A percentile compares a stretch with the other conserved stretches of the same genome.
Conservation (phyloP, 2,329 filamentous ascomycete species). For the Claviceps maximensis region DNA sequence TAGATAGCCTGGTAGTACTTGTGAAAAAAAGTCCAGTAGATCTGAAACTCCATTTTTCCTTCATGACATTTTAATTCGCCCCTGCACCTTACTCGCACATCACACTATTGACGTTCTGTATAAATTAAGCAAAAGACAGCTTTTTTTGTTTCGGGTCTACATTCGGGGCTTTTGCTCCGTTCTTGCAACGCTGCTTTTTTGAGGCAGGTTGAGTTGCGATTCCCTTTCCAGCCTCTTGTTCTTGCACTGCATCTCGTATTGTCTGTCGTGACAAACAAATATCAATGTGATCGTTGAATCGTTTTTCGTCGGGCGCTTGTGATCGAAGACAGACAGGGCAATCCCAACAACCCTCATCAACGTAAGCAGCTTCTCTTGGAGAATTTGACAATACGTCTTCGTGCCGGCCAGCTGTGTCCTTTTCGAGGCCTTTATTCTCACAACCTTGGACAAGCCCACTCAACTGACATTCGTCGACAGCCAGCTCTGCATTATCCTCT, state of each 20-base stretch:
- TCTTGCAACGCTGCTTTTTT: conserved; percentile 25
- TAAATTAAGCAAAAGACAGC: conserved; percentile 34
- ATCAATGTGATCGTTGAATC: conserved; percentile 88
- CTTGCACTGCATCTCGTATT: conserved; percentile 70
- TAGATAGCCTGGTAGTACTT: neutral
- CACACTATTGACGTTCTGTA: neutral
- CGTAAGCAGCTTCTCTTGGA: conserved; percentile 15
- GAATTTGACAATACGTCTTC: conserved; percentile 39
- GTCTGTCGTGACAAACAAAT: conserved; percentile 75
- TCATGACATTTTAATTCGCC: neutral
- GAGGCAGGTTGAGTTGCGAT: conserved; percentile 22
- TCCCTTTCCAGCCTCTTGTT: conserved; percentile 19
- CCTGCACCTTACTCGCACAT: too few species aligned
- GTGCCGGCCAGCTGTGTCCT: conserved; percentile 18
- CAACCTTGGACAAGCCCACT: neutral
- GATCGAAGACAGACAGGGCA: conserved; percentile 80
- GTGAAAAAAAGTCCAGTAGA: neutral
- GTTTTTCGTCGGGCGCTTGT: conserved; percentile 59
- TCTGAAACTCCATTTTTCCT: neutral
- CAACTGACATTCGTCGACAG: conserved; percentile 34
- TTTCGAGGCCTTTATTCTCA: neutral
- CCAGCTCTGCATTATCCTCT: conserved; percentile 46
- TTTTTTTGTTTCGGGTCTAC: conserved; percentile 37
- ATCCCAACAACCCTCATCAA: conserved; percentile 51
- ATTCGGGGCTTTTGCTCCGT: conserved; percentile 20